Evolutionary conservation across 148 eudicot genomes (phyloP).

Genomic region (Persicaria tinctoria): DNA sequence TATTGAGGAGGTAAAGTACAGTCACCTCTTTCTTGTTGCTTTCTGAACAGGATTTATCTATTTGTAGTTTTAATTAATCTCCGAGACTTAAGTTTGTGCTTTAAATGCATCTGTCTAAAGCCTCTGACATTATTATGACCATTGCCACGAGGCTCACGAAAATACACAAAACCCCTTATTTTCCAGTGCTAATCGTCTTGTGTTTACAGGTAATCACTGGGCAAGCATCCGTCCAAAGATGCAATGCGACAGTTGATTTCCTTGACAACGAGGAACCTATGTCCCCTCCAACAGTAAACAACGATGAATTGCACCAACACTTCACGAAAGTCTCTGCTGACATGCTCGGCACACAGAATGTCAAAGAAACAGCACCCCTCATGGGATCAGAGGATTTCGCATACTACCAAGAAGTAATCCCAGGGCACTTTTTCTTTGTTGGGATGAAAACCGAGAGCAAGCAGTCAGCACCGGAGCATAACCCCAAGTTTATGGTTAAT

Average conservation of each 20-base stretch:
- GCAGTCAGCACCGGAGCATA: constrained; percentile 37
- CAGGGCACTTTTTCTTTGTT: constrained; percentile 71
- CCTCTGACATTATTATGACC: neutral
- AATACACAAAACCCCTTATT: neutral
- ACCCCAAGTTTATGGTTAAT: constrained; percentile 37
- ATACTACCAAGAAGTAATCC: constrained; percentile 67
- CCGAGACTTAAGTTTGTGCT: neutral
- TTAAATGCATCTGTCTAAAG: neutral
- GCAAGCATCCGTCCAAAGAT: constrained; percentile 88
- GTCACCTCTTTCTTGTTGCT: no score
- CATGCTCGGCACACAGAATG: constrained; percentile 46
- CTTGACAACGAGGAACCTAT: constrained; percentile 21
- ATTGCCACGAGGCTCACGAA: neutral
- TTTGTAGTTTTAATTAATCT: neutral
- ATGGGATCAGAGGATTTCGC: constrained; percentile 92
- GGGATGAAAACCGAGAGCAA: constrained; percentile 55
- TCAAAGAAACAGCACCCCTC: constrained; percentile 55
- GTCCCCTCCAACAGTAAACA: constrained; percentile 60
- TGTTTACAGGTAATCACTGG: constrained; percentile 57
- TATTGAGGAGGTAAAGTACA: no score
- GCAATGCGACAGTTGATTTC: constrained; percentile 81
- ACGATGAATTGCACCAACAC: constrained; percentile 45
- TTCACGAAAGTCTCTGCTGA: constrained; percentile 51
- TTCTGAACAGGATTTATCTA: neutral
- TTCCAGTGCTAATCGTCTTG: neutral